Conservation (phyloP, 2,329 filamentous ascomycete genomes). For the Cryphonectria naterciae region DNA sequence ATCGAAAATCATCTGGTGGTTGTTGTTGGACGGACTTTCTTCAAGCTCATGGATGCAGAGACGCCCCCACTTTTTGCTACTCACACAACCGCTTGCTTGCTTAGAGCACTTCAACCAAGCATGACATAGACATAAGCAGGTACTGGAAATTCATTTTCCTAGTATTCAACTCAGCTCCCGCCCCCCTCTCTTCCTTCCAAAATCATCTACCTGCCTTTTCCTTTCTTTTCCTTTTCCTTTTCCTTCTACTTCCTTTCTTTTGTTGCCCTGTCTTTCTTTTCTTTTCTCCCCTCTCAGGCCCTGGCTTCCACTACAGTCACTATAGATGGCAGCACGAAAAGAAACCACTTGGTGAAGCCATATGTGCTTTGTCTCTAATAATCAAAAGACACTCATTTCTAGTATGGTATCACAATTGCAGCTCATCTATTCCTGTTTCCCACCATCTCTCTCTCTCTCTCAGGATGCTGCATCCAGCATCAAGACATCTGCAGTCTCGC, state of each 20-base stretch:
- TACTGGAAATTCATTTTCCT: not conserved
- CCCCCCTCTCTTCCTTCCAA: too few relatives aligned
- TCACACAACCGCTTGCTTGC: conserved; percentile 19
- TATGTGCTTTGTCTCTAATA: not conserved
- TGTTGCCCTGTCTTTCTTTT: not conserved
- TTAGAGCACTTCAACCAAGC: not conserved
- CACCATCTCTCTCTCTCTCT: not conserved
- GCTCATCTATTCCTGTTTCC: not conserved
- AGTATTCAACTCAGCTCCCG: not conserved
- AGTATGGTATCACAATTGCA: conserved; percentile 1
- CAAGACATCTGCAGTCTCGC: conserved; percentile 33
- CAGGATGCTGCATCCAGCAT: conserved; percentile 35
- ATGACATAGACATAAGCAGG: not conserved
- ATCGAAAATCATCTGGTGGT: not conserved
- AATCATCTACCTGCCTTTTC: not conserved
- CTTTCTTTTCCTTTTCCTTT: not conserved
- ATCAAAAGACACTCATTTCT: not conserved
- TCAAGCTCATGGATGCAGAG: conserved; percentile 13
- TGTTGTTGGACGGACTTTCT: conserved; percentile 6
- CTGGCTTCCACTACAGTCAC: not conserved
- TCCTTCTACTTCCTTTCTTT: not conserved
- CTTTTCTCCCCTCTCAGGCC: not conserved
- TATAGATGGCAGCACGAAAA: not conserved
- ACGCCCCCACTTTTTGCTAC: conserved; percentile 22
- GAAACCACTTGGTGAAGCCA: not conserved